Percentiles rank a stretch among this genome's conserved stretches.
Evolutionary conservation across 139 green algal genomes (phyloP).

Genomic region (Spirogloea muscicola): DNA sequence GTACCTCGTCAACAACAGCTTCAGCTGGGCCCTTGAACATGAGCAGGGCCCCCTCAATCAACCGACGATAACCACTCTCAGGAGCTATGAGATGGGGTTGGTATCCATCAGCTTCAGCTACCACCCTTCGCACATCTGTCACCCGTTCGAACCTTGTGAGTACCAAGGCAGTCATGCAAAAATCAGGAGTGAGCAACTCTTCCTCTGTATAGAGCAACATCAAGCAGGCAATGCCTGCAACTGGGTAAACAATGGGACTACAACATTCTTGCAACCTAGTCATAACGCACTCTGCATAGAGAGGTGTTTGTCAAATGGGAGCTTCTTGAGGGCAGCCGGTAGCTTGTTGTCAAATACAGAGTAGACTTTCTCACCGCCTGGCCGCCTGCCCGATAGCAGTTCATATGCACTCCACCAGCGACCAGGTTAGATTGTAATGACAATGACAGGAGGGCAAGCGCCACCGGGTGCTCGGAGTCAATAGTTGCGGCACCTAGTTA

Average conservation of each 20-base stretch:
- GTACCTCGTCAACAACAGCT: constrained; percentile 30
- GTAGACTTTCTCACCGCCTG: constrained; percentile 74
- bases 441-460: no score
- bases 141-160: not conserved
- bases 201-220: no score
- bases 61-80: constrained; percentile 86
- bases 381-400: constrained; percentile 1
- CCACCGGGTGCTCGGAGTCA: no score
- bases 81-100: constrained; percentile 95
- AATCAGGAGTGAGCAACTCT: no score
- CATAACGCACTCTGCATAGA: constrained; percentile 32
- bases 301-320: constrained; percentile 32
- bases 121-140: constrained; percentile 27
- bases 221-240: no score
- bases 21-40: constrained; percentile 46
- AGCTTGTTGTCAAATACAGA: constrained; percentile 65
- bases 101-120: constrained; percentile 79
- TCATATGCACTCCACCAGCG: no score
- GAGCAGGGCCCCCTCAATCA: constrained; percentile 67
- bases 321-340: constrained; percentile 19
- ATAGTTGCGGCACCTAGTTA: no score
- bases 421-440: no score
- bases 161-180: no score
- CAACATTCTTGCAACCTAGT: no score
- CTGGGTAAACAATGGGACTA: no score